Conservation (phyloP, 75 land plant species). For the Pinus taeda region DNA sequence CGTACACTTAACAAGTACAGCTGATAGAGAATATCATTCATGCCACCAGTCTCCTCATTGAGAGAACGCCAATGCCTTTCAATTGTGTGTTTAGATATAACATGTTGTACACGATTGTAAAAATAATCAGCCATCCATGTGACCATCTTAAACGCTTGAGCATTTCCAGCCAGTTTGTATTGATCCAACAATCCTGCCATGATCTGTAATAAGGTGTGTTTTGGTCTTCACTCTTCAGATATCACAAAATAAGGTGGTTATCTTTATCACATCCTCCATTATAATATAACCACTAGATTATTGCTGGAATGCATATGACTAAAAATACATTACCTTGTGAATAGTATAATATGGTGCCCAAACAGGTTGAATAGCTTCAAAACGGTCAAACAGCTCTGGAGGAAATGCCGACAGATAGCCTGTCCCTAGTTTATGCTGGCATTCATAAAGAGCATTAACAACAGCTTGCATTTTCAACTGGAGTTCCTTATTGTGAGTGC, state of each 20-base stretch:
- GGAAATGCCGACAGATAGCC: slow-evolving; percentile 96
- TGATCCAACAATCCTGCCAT: slow-evolving; percentile 89
- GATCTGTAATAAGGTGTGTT: slow-evolving; percentile 56
- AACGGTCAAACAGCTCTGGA: slow-evolving; percentile 72
- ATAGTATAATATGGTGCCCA: slow-evolving; percentile 97
- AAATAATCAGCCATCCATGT: slow-evolving; percentile 84
- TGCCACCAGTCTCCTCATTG: slow-evolving; percentile 94
- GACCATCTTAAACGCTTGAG: slow-evolving; percentile 60
- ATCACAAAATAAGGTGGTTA: not conserved
- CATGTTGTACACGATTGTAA: slow-evolving; percentile 63
- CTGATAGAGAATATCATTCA: slow-evolving; percentile 90
- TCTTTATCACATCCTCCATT: no score
- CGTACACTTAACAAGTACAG: slow-evolving; percentile 26
- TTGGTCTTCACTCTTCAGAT: not conserved
- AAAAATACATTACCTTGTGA: slow-evolving; percentile 68
- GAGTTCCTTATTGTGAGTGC: slow-evolving; percentile 60
- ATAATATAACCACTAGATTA: not conserved
- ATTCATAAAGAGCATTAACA: slow-evolving; percentile 55
- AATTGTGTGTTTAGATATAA: slow-evolving; percentile 51
- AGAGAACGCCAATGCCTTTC: slow-evolving; percentile 78
- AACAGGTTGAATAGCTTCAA: slow-evolving; percentile 70
- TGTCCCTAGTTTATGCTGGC: slow-evolving; percentile 68
- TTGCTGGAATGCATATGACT: not conserved
- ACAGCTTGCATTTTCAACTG: slow-evolving; percentile 57
- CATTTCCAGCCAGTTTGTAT: slow-evolving; percentile 49